A percentile compares a stretch with the other conserved stretches of the same genome.
These are phyloP conservation scores for Talaromyces atroroseus DNA, from an alignment of 2,329 filamentous ascomycete genomes.

Conservation along the genomic window DNA sequence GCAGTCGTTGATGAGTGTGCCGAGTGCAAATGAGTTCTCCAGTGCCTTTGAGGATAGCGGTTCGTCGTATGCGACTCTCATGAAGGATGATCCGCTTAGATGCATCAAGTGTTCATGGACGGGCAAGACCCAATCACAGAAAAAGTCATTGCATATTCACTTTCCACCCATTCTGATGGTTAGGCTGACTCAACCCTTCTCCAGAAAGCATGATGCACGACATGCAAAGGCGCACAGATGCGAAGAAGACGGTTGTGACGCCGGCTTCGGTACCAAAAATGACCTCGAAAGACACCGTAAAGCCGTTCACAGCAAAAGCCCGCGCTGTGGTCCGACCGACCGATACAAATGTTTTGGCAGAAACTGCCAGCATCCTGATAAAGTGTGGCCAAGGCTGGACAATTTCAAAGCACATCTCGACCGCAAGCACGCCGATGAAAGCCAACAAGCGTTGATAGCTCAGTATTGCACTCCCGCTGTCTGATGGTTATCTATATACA, in stretches of 20 bases:
- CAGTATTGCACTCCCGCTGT: slow-evolving; percentile 31
- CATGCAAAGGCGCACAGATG: slow-evolving; percentile 67
- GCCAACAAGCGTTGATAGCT: slow-evolving; percentile 42
- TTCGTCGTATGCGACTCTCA: not conserved
- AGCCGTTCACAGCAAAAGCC: slow-evolving; percentile 58
- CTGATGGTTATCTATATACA: not conserved
- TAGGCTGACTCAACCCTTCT: not conserved
- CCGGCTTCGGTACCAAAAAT: slow-evolving; percentile 73
- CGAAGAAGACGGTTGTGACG: slow-evolving; percentile 50
- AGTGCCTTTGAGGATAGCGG: not conserved
- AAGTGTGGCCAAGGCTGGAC: slow-evolving; percentile 74
- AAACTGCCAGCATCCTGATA: slow-evolving; percentile 55
- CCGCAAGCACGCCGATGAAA: slow-evolving; percentile 56
- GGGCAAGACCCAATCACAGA: slow-evolving; percentile 37
- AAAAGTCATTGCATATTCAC: slow-evolving; percentile 24
- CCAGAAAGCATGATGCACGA: slow-evolving; percentile 67
- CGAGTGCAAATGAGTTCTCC: not conserved
- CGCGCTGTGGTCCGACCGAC: slow-evolving; percentile 43
- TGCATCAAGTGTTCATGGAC: slow-evolving; percentile 49
- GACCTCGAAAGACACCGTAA: slow-evolving; percentile 75
- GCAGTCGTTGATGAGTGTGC: not conserved
- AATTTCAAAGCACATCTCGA: slow-evolving; percentile 79
- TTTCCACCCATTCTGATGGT: no score
- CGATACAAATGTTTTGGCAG: slow-evolving; percentile 56
- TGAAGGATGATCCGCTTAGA: not conserved